phyloP scores from a whole-genome alignment of 768 basidiomycete genomes.

The Mycena amicta region DNA sequence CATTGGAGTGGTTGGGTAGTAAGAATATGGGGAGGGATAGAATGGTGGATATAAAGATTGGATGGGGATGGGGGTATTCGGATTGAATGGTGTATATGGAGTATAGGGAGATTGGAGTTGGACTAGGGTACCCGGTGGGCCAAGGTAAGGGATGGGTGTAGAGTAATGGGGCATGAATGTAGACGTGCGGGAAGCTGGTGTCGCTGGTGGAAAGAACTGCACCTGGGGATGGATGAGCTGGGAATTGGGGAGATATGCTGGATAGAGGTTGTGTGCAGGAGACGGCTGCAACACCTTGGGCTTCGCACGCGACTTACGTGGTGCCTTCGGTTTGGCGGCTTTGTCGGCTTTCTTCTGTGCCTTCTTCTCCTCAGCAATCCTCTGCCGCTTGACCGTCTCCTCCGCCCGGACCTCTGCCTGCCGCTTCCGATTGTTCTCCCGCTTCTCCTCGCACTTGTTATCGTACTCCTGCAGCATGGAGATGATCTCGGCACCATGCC shows the following conservation, averaged over 20 bases:
- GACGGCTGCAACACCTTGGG: not conserved
- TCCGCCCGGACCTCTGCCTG: not conserved
- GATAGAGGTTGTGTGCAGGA: not conserved
- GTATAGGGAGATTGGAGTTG: too few species aligned
- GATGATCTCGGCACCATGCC: conserved; percentile 27
- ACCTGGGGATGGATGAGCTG: not conserved
- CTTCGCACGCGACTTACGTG: conserved; percentile 3
- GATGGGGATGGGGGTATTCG: too few species aligned
- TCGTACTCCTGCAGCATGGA: conserved; percentile 6
- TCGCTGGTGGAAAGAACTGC: not conserved
- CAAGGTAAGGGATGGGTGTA: not conserved
- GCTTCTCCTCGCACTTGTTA: not conserved
- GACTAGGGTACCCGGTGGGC: not conserved
- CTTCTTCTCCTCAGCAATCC: not conserved
- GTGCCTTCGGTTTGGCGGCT: not conserved
- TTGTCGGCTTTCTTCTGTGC: not conserved
- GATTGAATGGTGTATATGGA: too few species aligned
- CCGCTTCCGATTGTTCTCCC: not conserved
- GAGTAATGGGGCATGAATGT: not conserved
- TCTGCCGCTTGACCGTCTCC: not conserved
- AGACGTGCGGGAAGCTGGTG: not conserved
- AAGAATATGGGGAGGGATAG: not conserved
- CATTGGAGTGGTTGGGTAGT: not conserved
- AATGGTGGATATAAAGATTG: not conserved
- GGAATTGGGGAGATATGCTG: not conserved